Conservation (phyloP, 225 moss, liverwort and hornwort genomes). For the Marchantia polymorpha region DNA sequence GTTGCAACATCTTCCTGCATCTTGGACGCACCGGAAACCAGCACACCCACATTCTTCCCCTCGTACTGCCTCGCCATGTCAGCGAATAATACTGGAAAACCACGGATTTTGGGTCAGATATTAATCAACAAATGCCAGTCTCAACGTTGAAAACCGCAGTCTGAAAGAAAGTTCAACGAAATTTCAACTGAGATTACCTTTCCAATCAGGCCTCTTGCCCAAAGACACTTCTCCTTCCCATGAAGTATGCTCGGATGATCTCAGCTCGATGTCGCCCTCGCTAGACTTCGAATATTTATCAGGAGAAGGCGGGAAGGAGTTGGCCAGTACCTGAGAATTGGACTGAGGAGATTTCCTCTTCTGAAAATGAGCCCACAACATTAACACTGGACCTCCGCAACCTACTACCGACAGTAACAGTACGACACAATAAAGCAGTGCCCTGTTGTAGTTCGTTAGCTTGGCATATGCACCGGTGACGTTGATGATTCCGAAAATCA, state of each 20-base stretch:
- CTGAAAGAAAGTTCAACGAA: no score
- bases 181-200: conserved; percentile 8
- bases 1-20: conserved; percentile 28
- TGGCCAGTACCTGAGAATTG: neutral
- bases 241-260: neutral
- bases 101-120: no score
- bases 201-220: conserved; percentile 29
- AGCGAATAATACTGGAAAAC: conserved; percentile 21
- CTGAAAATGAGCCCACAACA: conserved; percentile 1
- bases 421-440: conserved; percentile 6
- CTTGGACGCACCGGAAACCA: conserved; percentile 22
- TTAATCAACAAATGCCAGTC: no score
- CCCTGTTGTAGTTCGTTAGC: neutral
- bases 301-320: conserved; percentile 10
- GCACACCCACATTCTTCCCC: conserved; percentile 33
- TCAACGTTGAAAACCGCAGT: no score
- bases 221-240: conserved; percentile 19
- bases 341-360: neutral
- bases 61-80: conserved; percentile 9
- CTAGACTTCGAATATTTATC: neutral
- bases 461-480: neutral
- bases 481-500: conserved; percentile 19
- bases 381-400: conserved; percentile 19
- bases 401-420: conserved; percentile 14
- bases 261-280: neutral